Conservation (phyloP, 1,284 basidiomycete genomes). For the Sparassis latifolia region DNA sequence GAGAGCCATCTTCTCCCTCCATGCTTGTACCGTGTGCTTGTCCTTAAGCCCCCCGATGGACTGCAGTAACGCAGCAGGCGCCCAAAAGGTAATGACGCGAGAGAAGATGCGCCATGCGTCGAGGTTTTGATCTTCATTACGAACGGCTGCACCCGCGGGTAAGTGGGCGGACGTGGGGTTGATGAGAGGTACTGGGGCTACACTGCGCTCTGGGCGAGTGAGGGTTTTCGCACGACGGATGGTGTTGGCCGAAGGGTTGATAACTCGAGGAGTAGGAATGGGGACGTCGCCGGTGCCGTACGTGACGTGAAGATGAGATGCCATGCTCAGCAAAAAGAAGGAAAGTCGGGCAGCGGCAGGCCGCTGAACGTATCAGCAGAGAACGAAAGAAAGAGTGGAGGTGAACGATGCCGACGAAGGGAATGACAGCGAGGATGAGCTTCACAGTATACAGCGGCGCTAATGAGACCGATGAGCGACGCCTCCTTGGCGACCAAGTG, state of each 20-base stretch:
- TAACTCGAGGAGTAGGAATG: slow-evolving; percentile 57
- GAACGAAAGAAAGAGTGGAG: background rate
- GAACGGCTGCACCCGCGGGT: slow-evolving; percentile 25
- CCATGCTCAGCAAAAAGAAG: background rate
- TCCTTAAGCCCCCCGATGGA: slow-evolving; percentile 80
- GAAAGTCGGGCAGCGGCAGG: background rate
- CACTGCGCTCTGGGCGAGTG: slow-evolving; percentile 90
- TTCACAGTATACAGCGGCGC: no score
- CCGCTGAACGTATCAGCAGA: background rate
- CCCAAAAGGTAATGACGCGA: slow-evolving; percentile 85
- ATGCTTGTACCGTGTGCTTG: slow-evolving; percentile 78
- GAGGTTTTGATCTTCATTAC: slow-evolving; percentile 34
- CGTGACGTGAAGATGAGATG: background rate
- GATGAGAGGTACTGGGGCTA: slow-evolving; percentile 91
- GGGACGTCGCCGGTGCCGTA: slow-evolving; percentile 45
- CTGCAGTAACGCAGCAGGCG: slow-evolving; percentile 72
- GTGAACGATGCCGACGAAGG: background rate
- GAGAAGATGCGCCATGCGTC: slow-evolving; percentile 83
- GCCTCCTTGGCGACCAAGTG: no score
- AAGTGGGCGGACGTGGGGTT: slow-evolving; percentile 54
- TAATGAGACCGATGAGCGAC: background rate
- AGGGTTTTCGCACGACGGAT: slow-evolving; percentile 89
- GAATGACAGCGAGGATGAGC: background rate
- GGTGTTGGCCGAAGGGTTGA: slow-evolving; percentile 48
- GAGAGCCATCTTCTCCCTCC: slow-evolving; percentile 96